These are phyloP conservation scores for Fusarium piperis DNA, from an alignment of 2,329 filamentous ascomycete genomes.

Conservation along the genomic window DNA sequence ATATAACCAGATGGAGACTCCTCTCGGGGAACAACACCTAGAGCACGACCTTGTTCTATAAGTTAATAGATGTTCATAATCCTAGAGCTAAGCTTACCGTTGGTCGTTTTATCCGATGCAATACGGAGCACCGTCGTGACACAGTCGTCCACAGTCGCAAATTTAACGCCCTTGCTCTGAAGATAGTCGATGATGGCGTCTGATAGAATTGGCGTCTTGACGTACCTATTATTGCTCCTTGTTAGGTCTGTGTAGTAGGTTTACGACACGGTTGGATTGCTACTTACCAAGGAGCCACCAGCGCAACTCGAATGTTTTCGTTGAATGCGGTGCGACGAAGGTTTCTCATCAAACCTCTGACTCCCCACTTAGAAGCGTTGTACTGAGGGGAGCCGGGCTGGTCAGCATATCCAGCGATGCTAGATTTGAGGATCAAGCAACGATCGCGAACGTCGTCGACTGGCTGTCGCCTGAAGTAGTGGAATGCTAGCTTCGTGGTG, in stretches of 20 bases:
- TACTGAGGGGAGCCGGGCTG: conserved; percentile 20
- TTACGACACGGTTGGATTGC: background rate
- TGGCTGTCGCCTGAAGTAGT: conserved; percentile 11
- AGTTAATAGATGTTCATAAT: background rate
- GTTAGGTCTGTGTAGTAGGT: background rate
- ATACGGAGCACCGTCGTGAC: background rate
- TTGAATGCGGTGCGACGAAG: conserved; percentile 7
- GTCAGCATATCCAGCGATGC: conserved; percentile 15
- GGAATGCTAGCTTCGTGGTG: conserved; percentile 9
- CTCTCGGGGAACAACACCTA: conserved; percentile 10
- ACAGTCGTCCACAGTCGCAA: conserved; percentile 14
- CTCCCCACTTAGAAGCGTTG: conserved; percentile 16
- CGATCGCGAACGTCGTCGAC: background rate
- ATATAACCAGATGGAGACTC: conserved; percentile 5
- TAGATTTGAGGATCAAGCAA: conserved; percentile 13
- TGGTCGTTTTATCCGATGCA: background rate
- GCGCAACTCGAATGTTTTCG: conserved; percentile 12
- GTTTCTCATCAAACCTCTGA: conserved; percentile 12
- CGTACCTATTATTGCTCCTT: conserved; percentile 3
- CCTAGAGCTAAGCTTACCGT: background rate
- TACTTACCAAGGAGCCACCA: conserved; percentile 11
- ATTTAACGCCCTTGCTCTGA: conserved; percentile 8
- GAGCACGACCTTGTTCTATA: background rate
- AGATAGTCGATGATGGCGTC: conserved; percentile 8
- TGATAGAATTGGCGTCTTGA: conserved; percentile 13